These are phyloP conservation scores for Apodospora peruviana DNA, from an alignment of 495 filamentous ascomycete genomes.

Conservation along the genomic window DNA sequence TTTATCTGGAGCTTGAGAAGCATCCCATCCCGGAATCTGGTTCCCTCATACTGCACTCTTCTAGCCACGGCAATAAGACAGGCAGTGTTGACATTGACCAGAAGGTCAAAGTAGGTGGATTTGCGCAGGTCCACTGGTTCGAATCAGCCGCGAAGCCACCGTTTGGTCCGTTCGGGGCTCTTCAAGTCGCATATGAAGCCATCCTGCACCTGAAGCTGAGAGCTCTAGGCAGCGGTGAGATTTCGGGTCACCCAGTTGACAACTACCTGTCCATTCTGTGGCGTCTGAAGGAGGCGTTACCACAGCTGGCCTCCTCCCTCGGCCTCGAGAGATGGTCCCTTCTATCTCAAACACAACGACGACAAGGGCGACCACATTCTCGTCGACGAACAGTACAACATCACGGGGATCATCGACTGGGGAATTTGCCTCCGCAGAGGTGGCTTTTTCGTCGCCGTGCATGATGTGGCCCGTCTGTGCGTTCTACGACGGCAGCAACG, in stretches of 20 bases:
- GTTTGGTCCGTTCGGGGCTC: too few relatives aligned
- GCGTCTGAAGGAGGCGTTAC: neutral
- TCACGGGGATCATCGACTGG: slow-evolving; percentile 6
- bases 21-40: neutral
- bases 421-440: slow-evolving; percentile 2
- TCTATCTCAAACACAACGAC: slow-evolving; percentile 5
- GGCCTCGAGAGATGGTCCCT: too few relatives aligned
- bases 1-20: slow-evolving; percentile 3
- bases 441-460: slow-evolving; percentile 4
- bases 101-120: too few relatives aligned
- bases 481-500: neutral
- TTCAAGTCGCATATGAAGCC: too few relatives aligned
- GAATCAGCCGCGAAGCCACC: too few relatives aligned
- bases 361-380: slow-evolving; percentile 7
- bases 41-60: neutral
- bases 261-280: neutral
- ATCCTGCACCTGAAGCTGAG: too few relatives aligned
- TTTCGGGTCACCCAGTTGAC: too few relatives aligned
- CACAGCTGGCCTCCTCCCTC: too few relatives aligned
- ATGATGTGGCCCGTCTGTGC: slow-evolving; percentile 4
- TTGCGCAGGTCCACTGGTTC: too few relatives aligned
- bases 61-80: too few relatives aligned
- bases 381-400: slow-evolving; percentile 1
- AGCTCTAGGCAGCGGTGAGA: too few relatives aligned
- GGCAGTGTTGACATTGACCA: neutral